Evolutionary conservation across 1,284 basidiomycete species (phyloP), one percentile per base, ranked within the genome.

Genomic region (Sanghuangporus sanghuang): DNA sequence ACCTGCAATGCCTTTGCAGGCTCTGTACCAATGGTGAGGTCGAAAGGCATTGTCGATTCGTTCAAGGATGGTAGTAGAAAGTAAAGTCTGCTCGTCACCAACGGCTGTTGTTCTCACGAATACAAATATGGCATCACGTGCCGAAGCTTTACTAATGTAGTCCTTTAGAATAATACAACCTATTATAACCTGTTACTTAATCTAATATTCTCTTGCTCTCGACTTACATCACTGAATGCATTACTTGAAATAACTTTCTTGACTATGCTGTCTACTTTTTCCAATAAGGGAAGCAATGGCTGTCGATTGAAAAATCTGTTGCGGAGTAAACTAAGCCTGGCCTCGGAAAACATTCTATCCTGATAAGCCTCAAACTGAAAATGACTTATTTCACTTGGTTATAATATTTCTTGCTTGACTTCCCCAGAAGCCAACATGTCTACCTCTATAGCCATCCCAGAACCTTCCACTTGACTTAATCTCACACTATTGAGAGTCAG

Each of bases 11-110:
- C 77, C 54, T 77, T 77, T n/a, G 90, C 87, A 67, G 88, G 85
- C 67, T 91, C 89, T 67, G 89, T 91, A 64, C 87, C 86, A 74
- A 92, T 92, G 57, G 83, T 86, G 57, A 92, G 81, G 73, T 88
- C 88, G 71, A 89, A 90, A 38, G 85, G 77, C 89, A 90, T 90
- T 38, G 67, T 78, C 1, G 46, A 40, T 55, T 56, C 50, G n/a
- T 46, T 59, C 38, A 56, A 57, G 38, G 62, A 59, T 46, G 62
- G 56, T 21, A 39, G 50, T 18, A 36, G 53, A 38, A 36, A 18
- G 53, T 16, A 16, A 54, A 48, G 44, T 16, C 32, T 38, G 18
- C 8, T 18, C 8, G 32, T n/a, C 57, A 36, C 23, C 2, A 18
- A 35, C 57, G 18, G n/a, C 27, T 48, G n/a, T 23, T 27, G 35